Base-by-base conservation (phyloP, 306 rosid species). In the Vigna angularis region DNA sequence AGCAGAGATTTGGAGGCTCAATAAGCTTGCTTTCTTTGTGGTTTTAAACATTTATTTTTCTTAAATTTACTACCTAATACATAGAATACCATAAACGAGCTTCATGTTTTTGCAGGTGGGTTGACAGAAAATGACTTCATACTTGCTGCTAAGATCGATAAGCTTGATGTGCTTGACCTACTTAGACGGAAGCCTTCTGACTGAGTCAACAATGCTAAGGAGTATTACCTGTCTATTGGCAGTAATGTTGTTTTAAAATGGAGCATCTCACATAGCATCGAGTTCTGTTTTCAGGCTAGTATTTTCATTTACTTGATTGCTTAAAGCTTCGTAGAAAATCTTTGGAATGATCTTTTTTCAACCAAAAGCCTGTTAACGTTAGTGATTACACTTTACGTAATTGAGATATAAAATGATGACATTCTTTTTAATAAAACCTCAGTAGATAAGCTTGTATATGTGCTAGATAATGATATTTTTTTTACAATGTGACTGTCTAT, bases 81-180 rank as follows among this genome's bases (percentile, higher is more conserved):
- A 44, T 28, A 3, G 47, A 59, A 24, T 51, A 53, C 9, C 57
- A 17, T 24, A 18, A 24, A 52, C n/a, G 15, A 16, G 24, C 52
- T 64, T 1, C 18, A 20, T 64, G 28, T 67, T 72, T 66, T 24
- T 79, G 87, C 87, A 93, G 97, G 92, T 64, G 98, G 98, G 51
- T 77, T 93, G 76, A 93, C 97, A 8, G 93, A 90, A 86, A 93
- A 93, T 57, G 98, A 90, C 85, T 93, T 93, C 88, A 93, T 93
- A 74, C 98, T 93, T 42, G 96, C 98, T 74, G 85, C 96, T 30
- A 93, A 90, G 86, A 89, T 93, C 83, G 90, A 83, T 50, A 70
- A 47, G 70, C 83, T 93, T 70, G 77, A 83, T 56, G 28, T 88
- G 65, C 86, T 80, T 26, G 78, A 85, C 38, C 86, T 90, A 22